Base-by-base conservation (phyloP, 805 yeast species). In the Trichomonascus vanleenenianus region DNA sequence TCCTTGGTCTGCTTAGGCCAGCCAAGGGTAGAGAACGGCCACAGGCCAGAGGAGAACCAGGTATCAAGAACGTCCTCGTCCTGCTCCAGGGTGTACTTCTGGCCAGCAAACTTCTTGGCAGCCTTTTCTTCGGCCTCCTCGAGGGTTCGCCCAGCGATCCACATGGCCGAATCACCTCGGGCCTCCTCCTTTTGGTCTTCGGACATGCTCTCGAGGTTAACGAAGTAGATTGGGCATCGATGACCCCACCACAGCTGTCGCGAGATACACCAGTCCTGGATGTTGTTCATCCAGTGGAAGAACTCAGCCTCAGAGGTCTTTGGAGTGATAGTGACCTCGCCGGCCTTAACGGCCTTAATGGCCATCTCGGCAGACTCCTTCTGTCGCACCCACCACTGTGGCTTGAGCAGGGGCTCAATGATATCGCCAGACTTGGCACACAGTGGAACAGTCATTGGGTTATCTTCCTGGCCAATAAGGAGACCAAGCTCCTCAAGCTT, bases 361-460 rank as follows among this genome's bases (percentile, higher is more conserved):
- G 96, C 96, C 49, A 76, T 87, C 53, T 74, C 72, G 43, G 97
- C 98, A 85, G 87, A 85, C 47, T 81, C 85, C 58, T 74, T 75
- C 70, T 89, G 96, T 50, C 85, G 71, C 54, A 93, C 97, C 97
- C 97, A 93, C 98, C 98, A 93, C 73, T 93, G 98, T 50, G 98
- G 98, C 72, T 93, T 93, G 70, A 93, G 75, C 61, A 86, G 73
- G 44, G 98, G 98, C 73, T 93, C 98, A 60, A 93, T 89, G 53
- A 93, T 73, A 68, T 93, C 98, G 55, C 97, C 97, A 25, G 97
- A 87, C 78, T 97, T 84, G 36, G 93, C 85, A 71, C 98, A 93
- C 44, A 77, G 68, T 56, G 98, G 98, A 51, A 93, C 79, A 19
- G 88, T 76, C 98, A 93, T 93, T 67, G 93, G 95, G 63, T 93